phyloP scores from a whole-genome alignment of 192 early-diverging fungal species.

The Phlyctochytrium arcticum region DNA sequence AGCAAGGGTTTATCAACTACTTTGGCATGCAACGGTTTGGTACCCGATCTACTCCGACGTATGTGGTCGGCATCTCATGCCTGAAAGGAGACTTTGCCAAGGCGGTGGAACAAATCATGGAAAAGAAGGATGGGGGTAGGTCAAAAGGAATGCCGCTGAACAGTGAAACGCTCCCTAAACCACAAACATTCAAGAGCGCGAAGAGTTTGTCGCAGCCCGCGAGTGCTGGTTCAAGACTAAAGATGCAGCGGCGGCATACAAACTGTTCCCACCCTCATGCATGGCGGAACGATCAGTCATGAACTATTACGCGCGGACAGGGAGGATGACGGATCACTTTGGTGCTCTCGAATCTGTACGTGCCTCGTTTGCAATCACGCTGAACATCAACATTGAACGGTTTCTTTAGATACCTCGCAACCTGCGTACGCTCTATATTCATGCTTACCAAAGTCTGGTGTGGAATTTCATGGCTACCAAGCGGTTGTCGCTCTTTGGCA shows the following conservation, averaged over 20 bases:
- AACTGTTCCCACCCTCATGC: constrained; percentile 60
- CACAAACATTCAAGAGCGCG: constrained; percentile 46
- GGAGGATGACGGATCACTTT: constrained; percentile 40
- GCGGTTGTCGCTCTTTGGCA: constrained; percentile 66
- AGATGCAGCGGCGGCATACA: constrained; percentile 59
- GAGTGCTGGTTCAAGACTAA: constrained; percentile 58
- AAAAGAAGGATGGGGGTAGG: constrained; percentile 69
- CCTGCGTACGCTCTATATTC: constrained; percentile 87
- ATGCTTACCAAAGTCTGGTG: constrained; percentile 92
- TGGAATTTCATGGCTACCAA: constrained; percentile 88
- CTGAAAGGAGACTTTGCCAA: constrained; percentile 67
- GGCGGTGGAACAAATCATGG: constrained; percentile 78
- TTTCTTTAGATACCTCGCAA: constrained; percentile 70
- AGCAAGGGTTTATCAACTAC: constrained; percentile 93
- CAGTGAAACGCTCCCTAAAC: too few species aligned
- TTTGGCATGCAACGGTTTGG: constrained; percentile 99
- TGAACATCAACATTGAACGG: not conserved
- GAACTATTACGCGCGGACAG: constrained; percentile 46
- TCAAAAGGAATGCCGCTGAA: not conserved
- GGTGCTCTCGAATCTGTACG: constrained; percentile 63
- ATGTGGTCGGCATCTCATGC: constrained; percentile 73
- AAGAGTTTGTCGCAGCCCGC: constrained; percentile 61
- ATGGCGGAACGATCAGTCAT: constrained; percentile 75
- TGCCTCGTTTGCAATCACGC: not conserved
- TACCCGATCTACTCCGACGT: constrained; percentile 73